These are phyloP conservation scores for Dipteronia sinensis DNA, from an alignment of 345 rosid genomes.

Conservation along the genomic window DNA sequence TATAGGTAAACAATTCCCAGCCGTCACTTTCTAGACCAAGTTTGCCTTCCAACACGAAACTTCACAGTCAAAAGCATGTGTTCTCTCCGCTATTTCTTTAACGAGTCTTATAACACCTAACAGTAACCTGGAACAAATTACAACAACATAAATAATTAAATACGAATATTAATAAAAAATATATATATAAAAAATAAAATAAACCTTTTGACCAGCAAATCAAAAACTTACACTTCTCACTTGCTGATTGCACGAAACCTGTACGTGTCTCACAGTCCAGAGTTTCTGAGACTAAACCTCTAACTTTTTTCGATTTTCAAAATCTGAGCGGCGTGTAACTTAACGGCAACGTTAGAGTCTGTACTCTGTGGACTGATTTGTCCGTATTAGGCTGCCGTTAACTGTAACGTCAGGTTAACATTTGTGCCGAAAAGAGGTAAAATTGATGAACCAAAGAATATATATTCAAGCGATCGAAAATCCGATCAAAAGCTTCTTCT, in stretches of 20 bases:
- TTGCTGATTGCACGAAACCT: background rate
- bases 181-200: background rate
- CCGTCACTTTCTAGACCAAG: background rate
- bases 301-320: too few relatives aligned
- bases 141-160: background rate
- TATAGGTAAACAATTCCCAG: background rate
- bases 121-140: background rate
- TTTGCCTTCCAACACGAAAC: background rate
- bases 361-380: background rate
- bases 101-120: background rate
- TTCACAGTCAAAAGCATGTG: constrained; percentile 2
- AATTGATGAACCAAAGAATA: background rate
- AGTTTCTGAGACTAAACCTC: background rate
- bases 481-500: background rate
- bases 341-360: too few relatives aligned
- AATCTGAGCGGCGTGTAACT: too few relatives aligned
- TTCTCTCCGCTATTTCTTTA: background rate
- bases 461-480: background rate
- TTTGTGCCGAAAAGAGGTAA: background rate
- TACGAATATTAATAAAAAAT: background rate
- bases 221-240: background rate
- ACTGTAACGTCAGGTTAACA: background rate
- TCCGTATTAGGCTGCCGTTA: background rate
- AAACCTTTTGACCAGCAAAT: constrained; percentile 7
- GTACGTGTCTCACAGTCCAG: background rate